Conservation (phyloP, 139 green algal species). For the Chlamydomonas asymmetrica region DNA sequence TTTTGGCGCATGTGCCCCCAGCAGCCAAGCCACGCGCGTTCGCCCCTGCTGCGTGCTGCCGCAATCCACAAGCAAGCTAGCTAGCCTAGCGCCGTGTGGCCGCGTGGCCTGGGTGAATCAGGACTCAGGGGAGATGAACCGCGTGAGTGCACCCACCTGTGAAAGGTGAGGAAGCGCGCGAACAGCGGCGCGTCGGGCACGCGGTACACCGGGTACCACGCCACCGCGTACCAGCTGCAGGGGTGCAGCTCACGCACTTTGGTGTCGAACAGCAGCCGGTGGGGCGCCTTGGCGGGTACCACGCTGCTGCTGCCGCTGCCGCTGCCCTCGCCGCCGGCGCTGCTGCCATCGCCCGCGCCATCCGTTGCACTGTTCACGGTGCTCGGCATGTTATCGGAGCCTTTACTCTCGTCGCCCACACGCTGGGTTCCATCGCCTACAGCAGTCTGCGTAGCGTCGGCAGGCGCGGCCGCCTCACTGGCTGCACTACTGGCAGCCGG, state of each 20-base stretch:
- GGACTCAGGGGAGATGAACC: slow-evolving; percentile 20
- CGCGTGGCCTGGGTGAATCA: background rate
- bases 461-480: background rate
- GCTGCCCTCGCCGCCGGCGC: background rate
- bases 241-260: slow-evolving; percentile 74
- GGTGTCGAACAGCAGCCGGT: slow-evolving; percentile 44
- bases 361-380: too few relatives aligned
- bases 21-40: too few relatives aligned
- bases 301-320: background rate
- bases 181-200: slow-evolving; percentile 83
- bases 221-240: slow-evolving; percentile 81
- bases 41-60: too few relatives aligned
- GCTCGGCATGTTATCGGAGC: too few relatives aligned
- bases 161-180: slow-evolving; percentile 87
- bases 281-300: background rate
- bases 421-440: too few relatives aligned
- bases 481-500: background rate
- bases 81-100: too few relatives aligned
- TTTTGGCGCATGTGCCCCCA: too few relatives aligned
- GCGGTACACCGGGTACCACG: slow-evolving; percentile 88
- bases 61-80: too few relatives aligned
- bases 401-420: too few relatives aligned
- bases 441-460: too few relatives aligned
- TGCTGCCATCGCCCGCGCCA: background rate
- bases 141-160: too few relatives aligned